phyloP scores from a whole-genome alignment of 116 monocot genomes.

The Posidonia oceanica region DNA sequence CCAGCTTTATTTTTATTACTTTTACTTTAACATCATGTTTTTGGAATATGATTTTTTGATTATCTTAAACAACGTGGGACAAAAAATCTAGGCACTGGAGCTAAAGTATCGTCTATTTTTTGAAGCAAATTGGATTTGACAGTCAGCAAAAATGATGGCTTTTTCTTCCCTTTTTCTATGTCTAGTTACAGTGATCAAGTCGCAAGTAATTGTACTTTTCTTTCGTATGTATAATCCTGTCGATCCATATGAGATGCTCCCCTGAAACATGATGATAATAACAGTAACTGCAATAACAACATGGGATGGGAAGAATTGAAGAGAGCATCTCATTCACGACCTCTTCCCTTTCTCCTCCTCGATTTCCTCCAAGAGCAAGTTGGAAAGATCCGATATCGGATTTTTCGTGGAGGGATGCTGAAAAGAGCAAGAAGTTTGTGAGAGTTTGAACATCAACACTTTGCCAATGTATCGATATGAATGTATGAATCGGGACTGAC shows the following conservation, averaged over 20 bases:
- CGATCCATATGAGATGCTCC: too few species aligned
- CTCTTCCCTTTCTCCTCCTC: constrained; percentile 29
- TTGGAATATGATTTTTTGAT: too few species aligned
- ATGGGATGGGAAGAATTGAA: background rate
- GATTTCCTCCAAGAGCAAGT: constrained; percentile 39
- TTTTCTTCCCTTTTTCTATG: background rate
- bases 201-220: too few species aligned
- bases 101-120: too few species aligned
- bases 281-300: background rate
- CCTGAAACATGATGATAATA: background rate
- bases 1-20: too few species aligned
- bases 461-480: too few species aligned
- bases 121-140: too few species aligned
- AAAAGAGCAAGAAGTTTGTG: constrained; percentile 1
- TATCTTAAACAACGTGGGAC: too few species aligned
- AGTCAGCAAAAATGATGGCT: too few species aligned
- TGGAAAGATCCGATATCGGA: constrained; percentile 45
- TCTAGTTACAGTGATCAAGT: background rate
- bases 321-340: background rate
- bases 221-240: too few species aligned
- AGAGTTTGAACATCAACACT: background rate
- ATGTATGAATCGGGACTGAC: background rate
- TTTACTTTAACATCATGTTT: too few species aligned
- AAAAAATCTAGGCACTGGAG: too few species aligned
- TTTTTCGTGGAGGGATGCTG: constrained; percentile 33